Evolutionary conservation across 306 rosid genomes (phyloP), one percentile per base, ranked within the genome.

Genomic region (Pterocarpus santalinus): DNA sequence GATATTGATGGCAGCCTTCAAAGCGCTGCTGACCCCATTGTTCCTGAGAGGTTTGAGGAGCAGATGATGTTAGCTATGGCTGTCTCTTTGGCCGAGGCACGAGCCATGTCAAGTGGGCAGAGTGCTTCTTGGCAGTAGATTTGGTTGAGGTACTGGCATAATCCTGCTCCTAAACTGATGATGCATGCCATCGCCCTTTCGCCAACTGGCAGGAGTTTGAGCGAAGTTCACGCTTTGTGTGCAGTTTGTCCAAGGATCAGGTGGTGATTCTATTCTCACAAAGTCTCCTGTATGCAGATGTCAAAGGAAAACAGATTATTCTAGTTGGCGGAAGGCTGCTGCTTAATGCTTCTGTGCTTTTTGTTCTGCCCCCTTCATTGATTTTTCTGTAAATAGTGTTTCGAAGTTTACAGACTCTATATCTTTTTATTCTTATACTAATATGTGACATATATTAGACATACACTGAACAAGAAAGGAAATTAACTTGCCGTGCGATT

Each of bases 11-110:
- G 86, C 12, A 84, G 70, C 86, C 86, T 80, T 69, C 90, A 80
- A 83, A 87, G 81, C 82, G 71, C 74, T 36, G 70, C 86, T 11
- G 81, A 83, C 12, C 84, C 94, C 49, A 89, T 95, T 32, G 52
- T 95, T 78, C 98, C 98, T 0, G 98, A 89, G 88, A 93, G 91
- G 77, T 95, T 80, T 81, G 99, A 95, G 90, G 99, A 95, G 82
- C 99, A 95, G 89, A 95, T 93, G 93, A 91, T 95, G 99, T 85
- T 95, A 56, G 98, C 98, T 65, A 86, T 93, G 98, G 99, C 98
- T 2, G 94, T 93, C 80, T 95, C 99, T 63, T 84, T 95, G 78
- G 96, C 97, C 0, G 98, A 93, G 88, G 97, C 99, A 36, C 89
- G 82, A 70, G 91, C 88, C 73, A 69, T 87, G 85, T 51, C 92